A percentile compares a stretch with the other conserved stretches of the same genome.
phyloP scores from a whole-genome alignment of 2,329 filamentous ascomycete species.

The Aspergillus candidus region DNA sequence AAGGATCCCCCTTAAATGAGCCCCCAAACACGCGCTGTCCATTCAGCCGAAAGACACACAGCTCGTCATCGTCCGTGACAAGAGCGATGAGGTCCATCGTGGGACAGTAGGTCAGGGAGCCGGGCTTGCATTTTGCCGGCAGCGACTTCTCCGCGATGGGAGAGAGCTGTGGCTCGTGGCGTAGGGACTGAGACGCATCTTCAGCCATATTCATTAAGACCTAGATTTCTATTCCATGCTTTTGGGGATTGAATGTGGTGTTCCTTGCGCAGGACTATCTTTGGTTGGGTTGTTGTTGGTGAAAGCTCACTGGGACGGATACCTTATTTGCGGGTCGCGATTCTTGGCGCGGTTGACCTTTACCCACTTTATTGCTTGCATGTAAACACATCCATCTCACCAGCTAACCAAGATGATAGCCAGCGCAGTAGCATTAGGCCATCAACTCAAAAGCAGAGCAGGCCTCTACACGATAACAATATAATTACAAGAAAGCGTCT shows the following conservation, averaged over 20 bases:
- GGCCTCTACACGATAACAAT: constrained; percentile 11
- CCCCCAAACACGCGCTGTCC: constrained; percentile 61
- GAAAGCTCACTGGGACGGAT: background rate
- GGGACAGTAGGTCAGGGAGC: constrained; percentile 67
- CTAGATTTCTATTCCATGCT: constrained; percentile 21
- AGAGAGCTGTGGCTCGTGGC: constrained; percentile 29
- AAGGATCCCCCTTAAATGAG: constrained; percentile 34
- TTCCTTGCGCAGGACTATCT: background rate
- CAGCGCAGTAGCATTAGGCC: no score
- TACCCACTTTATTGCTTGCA: no score
- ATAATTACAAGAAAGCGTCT: constrained; percentile 14
- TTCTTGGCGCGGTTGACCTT: no score
- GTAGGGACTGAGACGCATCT: constrained; percentile 9
- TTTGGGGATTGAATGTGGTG: background rate
- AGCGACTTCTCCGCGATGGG: constrained; percentile 37
- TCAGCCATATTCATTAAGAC: constrained; percentile 16
- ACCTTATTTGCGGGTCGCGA: background rate
- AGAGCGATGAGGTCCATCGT: constrained; percentile 76
- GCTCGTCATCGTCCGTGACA: constrained; percentile 58
- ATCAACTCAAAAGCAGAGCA: constrained; percentile 5
- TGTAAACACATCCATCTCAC: no score
- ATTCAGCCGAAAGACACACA: constrained; percentile 72
- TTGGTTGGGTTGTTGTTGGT: constrained; percentile 4
- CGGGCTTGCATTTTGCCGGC: constrained; percentile 37
- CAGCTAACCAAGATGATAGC: no score